A percentile compares a stretch with the other conserved stretches of the same genome.
Conservation (phyloP, 164 flowering plant genomes). For the Chimonanthus salicifolius region DNA sequence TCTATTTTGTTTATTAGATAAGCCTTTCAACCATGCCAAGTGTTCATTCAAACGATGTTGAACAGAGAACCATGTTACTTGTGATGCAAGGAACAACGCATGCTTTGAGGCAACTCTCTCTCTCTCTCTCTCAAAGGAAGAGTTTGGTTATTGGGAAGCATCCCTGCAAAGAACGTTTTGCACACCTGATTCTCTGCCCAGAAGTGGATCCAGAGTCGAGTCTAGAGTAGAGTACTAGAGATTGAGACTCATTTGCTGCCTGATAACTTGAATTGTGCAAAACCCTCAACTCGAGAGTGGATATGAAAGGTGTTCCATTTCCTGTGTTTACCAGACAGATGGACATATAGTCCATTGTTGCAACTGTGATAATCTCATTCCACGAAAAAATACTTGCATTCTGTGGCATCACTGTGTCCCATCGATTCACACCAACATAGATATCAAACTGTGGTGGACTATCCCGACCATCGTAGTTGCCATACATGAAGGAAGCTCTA, state of each 20-base stretch:
- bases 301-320: conserved; percentile 36
- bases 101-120: neutral
- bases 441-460: conserved; percentile 32
- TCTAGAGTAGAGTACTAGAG: conserved; percentile 18
- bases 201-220: conserved; percentile 18
- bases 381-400: neutral
- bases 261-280: conserved; percentile 16
- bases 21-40: too few species aligned
- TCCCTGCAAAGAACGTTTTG: neutral
- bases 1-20: too few species aligned
- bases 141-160: neutral
- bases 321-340: conserved; percentile 38
- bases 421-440: conserved; percentile 30
- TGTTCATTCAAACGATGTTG: too few species aligned
- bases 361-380: conserved; percentile 28
- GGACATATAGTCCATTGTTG: conserved; percentile 10
- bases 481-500: conserved; percentile 48
- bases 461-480: conserved; percentile 33
- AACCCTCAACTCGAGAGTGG: conserved; percentile 33
- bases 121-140: too few species aligned
- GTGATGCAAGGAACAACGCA: neutral
- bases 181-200: conserved; percentile 7
- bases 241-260: conserved; percentile 7
- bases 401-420: conserved; percentile 17
- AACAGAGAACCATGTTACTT: too few species aligned